Conservation (phyloP, 2,329 filamentous ascomycete genomes). For the Cercospora sojina region DNA sequence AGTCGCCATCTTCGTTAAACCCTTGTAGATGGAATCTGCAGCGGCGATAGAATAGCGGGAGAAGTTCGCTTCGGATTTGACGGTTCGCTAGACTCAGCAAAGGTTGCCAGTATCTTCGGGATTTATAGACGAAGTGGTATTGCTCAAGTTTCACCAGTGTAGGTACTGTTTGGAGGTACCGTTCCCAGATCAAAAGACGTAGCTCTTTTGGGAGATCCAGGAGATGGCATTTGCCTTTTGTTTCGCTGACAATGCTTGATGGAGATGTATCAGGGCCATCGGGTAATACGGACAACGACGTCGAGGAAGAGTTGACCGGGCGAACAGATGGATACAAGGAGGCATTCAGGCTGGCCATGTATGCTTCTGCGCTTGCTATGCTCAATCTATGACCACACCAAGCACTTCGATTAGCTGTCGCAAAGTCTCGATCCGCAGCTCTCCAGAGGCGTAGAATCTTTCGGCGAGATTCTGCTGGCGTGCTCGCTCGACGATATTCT, state of each 20-base stretch:
- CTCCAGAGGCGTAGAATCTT: neutral
- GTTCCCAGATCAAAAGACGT: conserved; percentile 10
- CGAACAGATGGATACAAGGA: neutral
- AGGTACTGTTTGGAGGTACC: conserved; percentile 16
- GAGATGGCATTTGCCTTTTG: conserved; percentile 2
- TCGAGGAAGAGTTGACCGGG: neutral
- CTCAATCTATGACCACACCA: conserved; percentile 11
- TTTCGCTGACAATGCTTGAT: neutral
- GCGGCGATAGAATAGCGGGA: conserved; percentile 18
- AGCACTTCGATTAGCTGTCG: conserved; percentile 16
- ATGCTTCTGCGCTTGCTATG: conserved; percentile 7
- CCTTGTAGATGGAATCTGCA: conserved; percentile 20
- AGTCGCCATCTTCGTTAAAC: conserved; percentile 19
- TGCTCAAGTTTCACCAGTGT: conserved; percentile 20
- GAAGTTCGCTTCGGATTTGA: conserved; percentile 9
- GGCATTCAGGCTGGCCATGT: conserved; percentile 6
- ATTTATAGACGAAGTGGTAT: conserved; percentile 13
- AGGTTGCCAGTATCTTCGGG: conserved; percentile 14
- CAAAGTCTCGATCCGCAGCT: conserved; percentile 14
- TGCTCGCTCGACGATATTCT: conserved; percentile 11
- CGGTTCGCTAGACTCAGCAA: neutral
- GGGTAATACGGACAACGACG: neutral
- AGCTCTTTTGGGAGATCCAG: conserved; percentile 15
- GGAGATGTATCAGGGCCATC: neutral
- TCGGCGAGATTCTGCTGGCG: neutral